These are phyloP conservation scores for Xylariales sp. DNA, from an alignment of 2,329 filamentous ascomycete genomes.

Conservation along the genomic window DNA sequence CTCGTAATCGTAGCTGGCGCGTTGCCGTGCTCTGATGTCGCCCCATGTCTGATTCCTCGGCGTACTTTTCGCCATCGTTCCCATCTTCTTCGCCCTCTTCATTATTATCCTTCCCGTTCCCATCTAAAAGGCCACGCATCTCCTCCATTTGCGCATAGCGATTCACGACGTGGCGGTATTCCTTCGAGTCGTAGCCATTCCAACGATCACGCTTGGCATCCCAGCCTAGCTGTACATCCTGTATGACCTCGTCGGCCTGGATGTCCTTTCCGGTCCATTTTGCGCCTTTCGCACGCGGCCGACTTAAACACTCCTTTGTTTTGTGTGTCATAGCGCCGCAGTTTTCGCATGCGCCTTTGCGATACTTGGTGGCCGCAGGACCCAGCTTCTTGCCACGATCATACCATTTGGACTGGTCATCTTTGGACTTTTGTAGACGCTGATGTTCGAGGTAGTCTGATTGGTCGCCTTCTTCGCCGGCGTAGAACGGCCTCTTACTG, in stretches of 20 bases:
- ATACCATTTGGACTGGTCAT: constrained; percentile 86
- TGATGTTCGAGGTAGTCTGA: constrained; percentile 97
- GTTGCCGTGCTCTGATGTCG: constrained; percentile 91
- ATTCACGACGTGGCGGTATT: constrained; percentile 88
- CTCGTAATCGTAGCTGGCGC: constrained; percentile 87
- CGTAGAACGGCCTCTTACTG: constrained; percentile 96
- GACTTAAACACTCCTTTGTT: constrained; percentile 89
- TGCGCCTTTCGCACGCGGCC: constrained; percentile 88
- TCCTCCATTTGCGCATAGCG: constrained; percentile 90
- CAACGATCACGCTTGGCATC: constrained; percentile 97
- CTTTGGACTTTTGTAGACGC: constrained; percentile 80
- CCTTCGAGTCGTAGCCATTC: constrained; percentile 94
- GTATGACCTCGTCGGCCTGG: constrained; percentile 87
- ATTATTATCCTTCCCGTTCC: constrained; percentile 48
- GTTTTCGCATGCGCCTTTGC: constrained; percentile 98
- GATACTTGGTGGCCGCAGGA: constrained; percentile 93
- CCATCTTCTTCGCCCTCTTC: constrained; percentile 63
- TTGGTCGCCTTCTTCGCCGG: constrained; percentile 76
- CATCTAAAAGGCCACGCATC: constrained; percentile 66
- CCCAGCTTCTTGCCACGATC: constrained; percentile 86
- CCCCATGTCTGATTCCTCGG: constrained; percentile 97
- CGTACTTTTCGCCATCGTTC: constrained; percentile 79
- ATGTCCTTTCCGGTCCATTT: constrained; percentile 95
- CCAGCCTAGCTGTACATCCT: constrained; percentile 90
- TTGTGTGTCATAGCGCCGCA: constrained; percentile 98